Evolutionary conservation across 2,329 filamentous ascomycete species (phyloP).

Genomic region (Blumeria hordei): DNA sequence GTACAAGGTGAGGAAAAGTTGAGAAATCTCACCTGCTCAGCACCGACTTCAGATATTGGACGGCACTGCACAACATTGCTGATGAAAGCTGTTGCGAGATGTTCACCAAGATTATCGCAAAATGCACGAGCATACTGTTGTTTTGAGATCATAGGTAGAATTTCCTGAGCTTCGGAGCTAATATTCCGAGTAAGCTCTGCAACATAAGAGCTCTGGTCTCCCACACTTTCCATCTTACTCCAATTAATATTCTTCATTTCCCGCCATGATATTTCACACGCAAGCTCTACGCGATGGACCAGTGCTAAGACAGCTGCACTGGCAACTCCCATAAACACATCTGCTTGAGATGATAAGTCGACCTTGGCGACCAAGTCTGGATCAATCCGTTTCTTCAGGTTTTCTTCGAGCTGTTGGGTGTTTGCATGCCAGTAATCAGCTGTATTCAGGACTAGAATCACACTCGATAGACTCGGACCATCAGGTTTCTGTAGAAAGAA

Average conservation of each 20-base stretch:
- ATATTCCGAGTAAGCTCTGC: conserved; percentile 53
- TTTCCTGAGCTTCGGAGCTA: conserved; percentile 46
- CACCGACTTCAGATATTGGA: conserved; percentile 79
- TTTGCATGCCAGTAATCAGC: conserved; percentile 95
- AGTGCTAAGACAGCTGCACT: conserved; percentile 65
- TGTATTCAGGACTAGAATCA: conserved; percentile 75
- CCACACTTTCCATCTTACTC: conserved; percentile 79
- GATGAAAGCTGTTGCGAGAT: conserved; percentile 57
- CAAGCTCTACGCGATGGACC: conserved; percentile 60
- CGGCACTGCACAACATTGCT: conserved; percentile 67
- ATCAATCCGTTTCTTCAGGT: conserved; percentile 77
- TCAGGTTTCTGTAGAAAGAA: conserved; percentile 30
- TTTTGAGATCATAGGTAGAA: conserved; percentile 58
- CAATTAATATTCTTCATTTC: conserved; percentile 95
- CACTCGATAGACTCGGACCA: conserved; percentile 43
- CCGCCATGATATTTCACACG: conserved; percentile 70
- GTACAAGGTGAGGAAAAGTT: neutral
- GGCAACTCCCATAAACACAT: conserved; percentile 86
- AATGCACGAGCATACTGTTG: conserved; percentile 87
- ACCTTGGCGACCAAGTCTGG: conserved; percentile 49
- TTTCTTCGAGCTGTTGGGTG: conserved; percentile 80
- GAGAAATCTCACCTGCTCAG: conserved; percentile 44
- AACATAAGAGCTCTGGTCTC: conserved; percentile 84
- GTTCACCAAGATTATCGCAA: conserved; percentile 85
- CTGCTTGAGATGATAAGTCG: conserved; percentile 78